These are phyloP conservation scores for Chlamydomonas applanata DNA, from an alignment of 139 green algal species.

Conservation along the genomic window DNA sequence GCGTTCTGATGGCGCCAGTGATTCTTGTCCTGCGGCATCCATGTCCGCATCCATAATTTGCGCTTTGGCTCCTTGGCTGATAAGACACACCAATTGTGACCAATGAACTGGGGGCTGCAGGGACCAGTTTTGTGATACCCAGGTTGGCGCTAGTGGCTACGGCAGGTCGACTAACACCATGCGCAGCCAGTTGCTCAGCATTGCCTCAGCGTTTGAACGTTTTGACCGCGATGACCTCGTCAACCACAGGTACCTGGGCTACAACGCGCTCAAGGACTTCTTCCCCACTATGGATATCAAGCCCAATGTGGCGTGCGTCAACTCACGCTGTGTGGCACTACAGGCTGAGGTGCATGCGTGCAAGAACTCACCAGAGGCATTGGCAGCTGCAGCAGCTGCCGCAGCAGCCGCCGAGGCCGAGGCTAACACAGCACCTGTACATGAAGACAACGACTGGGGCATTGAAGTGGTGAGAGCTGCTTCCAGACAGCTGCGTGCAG, in stretches of 20 bases:
- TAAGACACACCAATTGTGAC: too few species aligned
- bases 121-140: too few species aligned
- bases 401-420: conserved; percentile 33
- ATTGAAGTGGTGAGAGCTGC: conserved; percentile 64
- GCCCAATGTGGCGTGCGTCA: conserved; percentile 81
- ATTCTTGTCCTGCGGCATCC: too few species aligned
- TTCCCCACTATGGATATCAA: conserved; percentile 93
- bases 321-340: conserved; percentile 63
- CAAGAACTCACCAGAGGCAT: conserved; percentile 27
- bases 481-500: too few species aligned
- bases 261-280: conserved; percentile 91
- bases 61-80: not conserved
- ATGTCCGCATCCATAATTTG: not conserved
- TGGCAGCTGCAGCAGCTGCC: conserved; percentile 40
- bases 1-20: not conserved
- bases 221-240: too few species aligned
- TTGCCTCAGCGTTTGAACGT: too few species aligned
- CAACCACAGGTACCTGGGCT: conserved; percentile 85
- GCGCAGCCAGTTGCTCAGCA: too few species aligned
- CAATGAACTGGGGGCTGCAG: too few species aligned
- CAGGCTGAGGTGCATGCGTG: conserved; percentile 39
- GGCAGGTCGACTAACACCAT: too few species aligned
- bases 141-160: too few species aligned
- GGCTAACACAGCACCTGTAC: conserved; percentile 49
- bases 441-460: conserved; percentile 91